A percentile compares a stretch with the other conserved stretches of the same genome.
These are phyloP conservation scores for Daedaleopsis nitida DNA, from an alignment of 768 basidiomycete genomes.

Conservation along the genomic window DNA sequence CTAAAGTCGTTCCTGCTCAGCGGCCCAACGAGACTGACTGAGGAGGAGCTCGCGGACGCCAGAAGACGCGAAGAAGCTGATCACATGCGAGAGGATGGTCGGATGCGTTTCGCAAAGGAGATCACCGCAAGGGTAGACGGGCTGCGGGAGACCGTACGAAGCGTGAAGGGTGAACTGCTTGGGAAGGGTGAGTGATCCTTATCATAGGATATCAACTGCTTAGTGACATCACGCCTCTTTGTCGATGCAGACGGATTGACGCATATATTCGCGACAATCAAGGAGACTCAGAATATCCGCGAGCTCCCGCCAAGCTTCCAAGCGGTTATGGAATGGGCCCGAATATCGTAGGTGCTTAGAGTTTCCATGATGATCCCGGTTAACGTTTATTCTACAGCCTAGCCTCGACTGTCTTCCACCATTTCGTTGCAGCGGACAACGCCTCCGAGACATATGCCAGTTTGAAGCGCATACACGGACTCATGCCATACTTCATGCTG, in stretches of 20 bases:
- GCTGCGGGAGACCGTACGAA: slow-evolving; percentile 78
- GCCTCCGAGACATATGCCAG: slow-evolving; percentile 87
- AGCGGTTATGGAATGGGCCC: slow-evolving; percentile 93
- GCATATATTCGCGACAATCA: slow-evolving; percentile 86
- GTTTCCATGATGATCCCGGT: slow-evolving; percentile 1
- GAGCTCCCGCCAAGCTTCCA: slow-evolving; percentile 83
- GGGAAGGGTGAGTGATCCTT: slow-evolving; percentile 57
- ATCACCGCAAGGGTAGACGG: slow-evolving; percentile 86
- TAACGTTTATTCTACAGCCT: slow-evolving; percentile 50
- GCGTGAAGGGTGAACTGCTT: slow-evolving; percentile 94
- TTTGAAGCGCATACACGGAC: slow-evolving; percentile 89
- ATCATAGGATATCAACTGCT: neutral
- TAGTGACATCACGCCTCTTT: neutral
- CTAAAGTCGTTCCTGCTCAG: slow-evolving; percentile 84
- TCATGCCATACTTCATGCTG: slow-evolving; percentile 98
- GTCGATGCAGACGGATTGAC: slow-evolving; percentile 73
- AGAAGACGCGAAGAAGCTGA: slow-evolving; percentile 86
- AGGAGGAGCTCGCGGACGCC: slow-evolving; percentile 80
- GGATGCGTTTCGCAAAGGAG: slow-evolving; percentile 82
- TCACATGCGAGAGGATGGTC: slow-evolving; percentile 80
- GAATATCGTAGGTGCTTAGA: slow-evolving; percentile 77
- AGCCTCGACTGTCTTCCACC: slow-evolving; percentile 95
- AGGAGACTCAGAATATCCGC: slow-evolving; percentile 72
- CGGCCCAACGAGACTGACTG: slow-evolving; percentile 65
- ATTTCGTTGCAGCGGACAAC: slow-evolving; percentile 90